Evolutionary conservation across 192 early-diverging fungal species (phyloP), one percentile per base, ranked within the genome.

Genomic region (Coemansia sp.): DNA sequence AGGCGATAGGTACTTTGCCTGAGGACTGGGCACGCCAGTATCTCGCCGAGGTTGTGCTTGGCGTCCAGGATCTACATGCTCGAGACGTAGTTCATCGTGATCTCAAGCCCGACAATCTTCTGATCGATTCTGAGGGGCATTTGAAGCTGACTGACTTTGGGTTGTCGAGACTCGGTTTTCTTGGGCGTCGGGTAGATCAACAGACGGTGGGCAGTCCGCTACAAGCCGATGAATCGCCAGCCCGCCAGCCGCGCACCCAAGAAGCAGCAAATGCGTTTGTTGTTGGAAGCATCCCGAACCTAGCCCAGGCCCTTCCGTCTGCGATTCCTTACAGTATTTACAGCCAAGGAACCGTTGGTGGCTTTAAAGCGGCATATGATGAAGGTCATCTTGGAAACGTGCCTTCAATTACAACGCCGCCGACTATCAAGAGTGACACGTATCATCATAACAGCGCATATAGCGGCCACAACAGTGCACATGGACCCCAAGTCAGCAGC

Each of bases 121-220:
- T 97, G n/a, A 87, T 97, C 45, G 93, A 90, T 63, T 76, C 85
- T 5, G 89, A 94, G 60, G 94, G 94, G 0, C 94, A 96, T 69
- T 82, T 95, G 71, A 96, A 96, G 67, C 69, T 96, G 33, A 93
- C 92, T 10, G 95, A 97, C 67, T 97, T 97, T 92, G 95, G 95
- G 4, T 83, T 97, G 22, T 75, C 73, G 9, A 75, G 69, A 48
- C 69, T 81, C 2, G 78, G 78, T 1, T 81, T 75, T 62, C 65
- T 79, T 22, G 77, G 72, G n/a, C 71, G 77, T 2, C 67, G 77
- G 10, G 77, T 79, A 8, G 72, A 73, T 32, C 77, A 79, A 62
- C 69, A 74, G 38, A 38, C 64, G 15, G 15, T 67, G 15, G 50
- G 49, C 25, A 59, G 66, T 22, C 32, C 56, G 8, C 15, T 57